Evolutionary conservation across 2,329 filamentous ascomycete species (phyloP).

Genomic region (Dothideomycetidae sp.): DNA sequence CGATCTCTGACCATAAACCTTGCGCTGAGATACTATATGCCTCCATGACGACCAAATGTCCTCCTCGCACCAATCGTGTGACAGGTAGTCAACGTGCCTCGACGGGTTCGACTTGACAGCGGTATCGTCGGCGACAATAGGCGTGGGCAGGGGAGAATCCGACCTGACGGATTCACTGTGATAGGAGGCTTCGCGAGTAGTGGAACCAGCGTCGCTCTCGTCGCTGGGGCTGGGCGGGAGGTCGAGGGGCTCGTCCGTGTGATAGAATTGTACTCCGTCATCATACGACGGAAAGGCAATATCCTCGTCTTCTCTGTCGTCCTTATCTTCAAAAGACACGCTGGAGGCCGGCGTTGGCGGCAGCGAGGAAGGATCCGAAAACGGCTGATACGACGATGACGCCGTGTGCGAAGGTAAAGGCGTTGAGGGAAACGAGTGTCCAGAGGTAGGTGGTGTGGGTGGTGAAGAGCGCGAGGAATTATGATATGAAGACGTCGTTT

Average conservation of each 20-base stretch:
- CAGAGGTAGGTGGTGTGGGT: slow-evolving; percentile 8
- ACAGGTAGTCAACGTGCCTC: slow-evolving; percentile 87
- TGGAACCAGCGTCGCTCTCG: slow-evolving; percentile 23
- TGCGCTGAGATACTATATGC: slow-evolving; percentile 69
- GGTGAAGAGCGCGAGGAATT: slow-evolving; percentile 7
- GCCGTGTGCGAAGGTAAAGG: slow-evolving; percentile 20
- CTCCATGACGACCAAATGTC: slow-evolving; percentile 98
- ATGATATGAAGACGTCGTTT: slow-evolving; percentile 4
- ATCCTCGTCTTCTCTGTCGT: slow-evolving; percentile 35
- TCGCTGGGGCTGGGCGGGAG: slow-evolving; percentile 27
- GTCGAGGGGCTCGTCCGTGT: slow-evolving; percentile 13
- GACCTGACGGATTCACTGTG: slow-evolving; percentile 43
- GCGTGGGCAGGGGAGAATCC: slow-evolving; percentile 41
- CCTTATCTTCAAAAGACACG: slow-evolving; percentile 45
- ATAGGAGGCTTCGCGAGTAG: slow-evolving; percentile 26
- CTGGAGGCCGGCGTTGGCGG: slow-evolving; percentile 51
- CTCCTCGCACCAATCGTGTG: slow-evolving; percentile 84
- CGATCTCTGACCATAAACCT: slow-evolving; percentile 65
- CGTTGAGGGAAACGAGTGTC: slow-evolving; percentile 14
- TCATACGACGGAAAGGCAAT: slow-evolving; percentile 34
- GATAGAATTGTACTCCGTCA: slow-evolving; percentile 15
- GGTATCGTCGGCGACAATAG: slow-evolving; percentile 65
- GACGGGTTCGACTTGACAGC: slow-evolving; percentile 61
- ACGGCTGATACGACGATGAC: slow-evolving; percentile 18
- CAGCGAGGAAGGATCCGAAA: slow-evolving; percentile 37